Base-by-base conservation (phyloP, 1,284 basidiomycete species). In the Coniferiporia sulphurascens region DNA sequence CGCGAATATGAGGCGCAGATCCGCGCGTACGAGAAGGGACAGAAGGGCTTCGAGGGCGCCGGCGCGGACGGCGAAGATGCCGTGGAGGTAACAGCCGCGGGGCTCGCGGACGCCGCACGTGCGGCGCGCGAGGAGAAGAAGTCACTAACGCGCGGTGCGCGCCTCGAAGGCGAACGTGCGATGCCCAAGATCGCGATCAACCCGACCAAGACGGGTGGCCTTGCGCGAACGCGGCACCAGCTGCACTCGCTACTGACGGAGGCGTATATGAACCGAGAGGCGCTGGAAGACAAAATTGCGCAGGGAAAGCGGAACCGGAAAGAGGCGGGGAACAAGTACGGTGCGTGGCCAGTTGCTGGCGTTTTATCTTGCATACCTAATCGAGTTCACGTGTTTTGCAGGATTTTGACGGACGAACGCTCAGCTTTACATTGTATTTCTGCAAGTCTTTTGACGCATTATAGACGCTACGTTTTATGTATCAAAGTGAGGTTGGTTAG, bases 311-410 rank as follows among this genome's bases (percentile, higher is more conserved):
- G 88, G 65, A 92, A 92, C 67, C 79, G 89, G 63, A 92, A 91
- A 68, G 90, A 92, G 68, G 89, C 90, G 0, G 89, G 90, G 7
- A 91, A 90, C 70, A 92, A 91, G 76, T 92, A 92, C 64, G 90
- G 89, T 86, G 63, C 62, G 80, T 63, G 12, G 38, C n/a, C 27
- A 35, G 43, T 58, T 46, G 9, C 46, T 36, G 17, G 19, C 27
- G 35, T 27, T 27, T 27, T 27, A 5, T 27, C 27, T 27, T 27
- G 27, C 27, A 27, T 5, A 27, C 5, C 27, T 27, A 27, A 27
- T 27, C 27, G 27, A 27, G 27, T 27, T 27, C 5, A 27, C 27
- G 27, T 27, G 27, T 27, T 27, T 27, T 27, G 5, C 27, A 27
- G 27, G 27, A 5, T 27, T 27, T 27, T 27, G 27, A 27, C 5